Percentiles rank a stretch among this genome's conserved stretches.
phyloP scores from a whole-genome alignment of 441 rosid genomes.

The Adansonia grandidieri region DNA sequence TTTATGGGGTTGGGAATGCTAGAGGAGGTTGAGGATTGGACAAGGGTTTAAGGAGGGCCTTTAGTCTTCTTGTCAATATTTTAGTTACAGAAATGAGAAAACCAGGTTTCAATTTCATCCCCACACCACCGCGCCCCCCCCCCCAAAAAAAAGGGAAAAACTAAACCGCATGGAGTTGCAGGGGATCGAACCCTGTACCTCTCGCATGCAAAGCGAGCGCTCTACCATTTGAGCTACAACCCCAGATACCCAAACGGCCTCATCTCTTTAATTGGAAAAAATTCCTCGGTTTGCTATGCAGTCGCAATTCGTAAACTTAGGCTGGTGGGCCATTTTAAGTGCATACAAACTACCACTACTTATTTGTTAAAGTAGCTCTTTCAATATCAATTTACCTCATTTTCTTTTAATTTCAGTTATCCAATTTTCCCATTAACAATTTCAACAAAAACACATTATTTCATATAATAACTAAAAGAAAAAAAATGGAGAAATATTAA shows the following conservation, averaged over 20 bases:
- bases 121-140: too few species aligned
- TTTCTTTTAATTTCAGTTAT: not conserved
- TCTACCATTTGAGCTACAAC: conserved; percentile 98
- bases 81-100: not conserved
- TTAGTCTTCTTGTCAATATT: conserved; percentile 32
- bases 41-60: conserved; percentile 25
- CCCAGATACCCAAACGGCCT: conserved; percentile 52
- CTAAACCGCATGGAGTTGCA: conserved; percentile 54
- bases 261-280: too few species aligned
- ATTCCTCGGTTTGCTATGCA: too few species aligned
- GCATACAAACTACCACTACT: too few species aligned
- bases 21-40: conserved; percentile 23
- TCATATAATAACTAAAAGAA: too few species aligned
- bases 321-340: too few species aligned
- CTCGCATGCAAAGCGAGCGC: conserved; percentile 99
- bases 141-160: too few species aligned
- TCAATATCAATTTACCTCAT: not conserved
- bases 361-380: too few species aligned
- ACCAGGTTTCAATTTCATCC: conserved; percentile 47
- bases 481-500: not conserved
- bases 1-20: conserved; percentile 19
- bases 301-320: too few species aligned
- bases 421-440: not conserved
- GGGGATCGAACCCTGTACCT: conserved; percentile 97
- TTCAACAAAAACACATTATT: not conserved